These are phyloP conservation scores for Pyricularia grisea DNA, from an alignment of 2,329 filamentous ascomycete genomes.

Conservation along the genomic window DNA sequence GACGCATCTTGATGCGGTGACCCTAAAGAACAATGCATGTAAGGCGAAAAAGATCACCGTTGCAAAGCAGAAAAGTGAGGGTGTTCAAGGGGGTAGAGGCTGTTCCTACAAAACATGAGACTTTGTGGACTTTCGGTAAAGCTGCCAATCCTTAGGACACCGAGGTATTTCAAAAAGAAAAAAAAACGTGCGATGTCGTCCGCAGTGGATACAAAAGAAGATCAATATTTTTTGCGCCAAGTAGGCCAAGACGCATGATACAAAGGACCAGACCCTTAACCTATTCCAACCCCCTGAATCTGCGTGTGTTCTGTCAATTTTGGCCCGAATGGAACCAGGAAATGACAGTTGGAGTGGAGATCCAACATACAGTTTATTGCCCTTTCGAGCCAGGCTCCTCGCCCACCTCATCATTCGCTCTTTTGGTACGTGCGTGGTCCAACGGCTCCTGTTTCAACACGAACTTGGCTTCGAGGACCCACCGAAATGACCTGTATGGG, in stretches of 20 bases:
- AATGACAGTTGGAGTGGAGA: neutral
- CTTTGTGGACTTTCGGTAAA: neutral
- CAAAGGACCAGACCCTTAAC: neutral
- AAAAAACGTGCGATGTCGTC: neutral
- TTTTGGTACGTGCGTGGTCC: neutral
- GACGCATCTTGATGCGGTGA: neutral
- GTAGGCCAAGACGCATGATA: neutral
- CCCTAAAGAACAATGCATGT: neutral
- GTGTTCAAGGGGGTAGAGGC: neutral
- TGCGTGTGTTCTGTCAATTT: neutral
- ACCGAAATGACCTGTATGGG: too few relatives aligned
- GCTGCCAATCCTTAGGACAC: neutral
- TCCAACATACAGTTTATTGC: neutral
- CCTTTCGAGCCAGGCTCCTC: neutral
- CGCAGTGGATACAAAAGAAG: neutral
- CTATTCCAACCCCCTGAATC: neutral
- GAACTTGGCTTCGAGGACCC: too few relatives aligned
- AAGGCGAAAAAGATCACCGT: neutral
- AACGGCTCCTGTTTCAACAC: too few relatives aligned
- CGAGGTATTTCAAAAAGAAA: neutral
- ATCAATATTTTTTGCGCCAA: neutral
- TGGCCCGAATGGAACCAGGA: neutral
- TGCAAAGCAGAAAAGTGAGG: neutral
- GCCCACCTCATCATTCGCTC: neutral
- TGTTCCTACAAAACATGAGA: neutral